Evolutionary conservation across 163 green algal genomes (phyloP).

Genomic region (Volvox carteri): DNA sequence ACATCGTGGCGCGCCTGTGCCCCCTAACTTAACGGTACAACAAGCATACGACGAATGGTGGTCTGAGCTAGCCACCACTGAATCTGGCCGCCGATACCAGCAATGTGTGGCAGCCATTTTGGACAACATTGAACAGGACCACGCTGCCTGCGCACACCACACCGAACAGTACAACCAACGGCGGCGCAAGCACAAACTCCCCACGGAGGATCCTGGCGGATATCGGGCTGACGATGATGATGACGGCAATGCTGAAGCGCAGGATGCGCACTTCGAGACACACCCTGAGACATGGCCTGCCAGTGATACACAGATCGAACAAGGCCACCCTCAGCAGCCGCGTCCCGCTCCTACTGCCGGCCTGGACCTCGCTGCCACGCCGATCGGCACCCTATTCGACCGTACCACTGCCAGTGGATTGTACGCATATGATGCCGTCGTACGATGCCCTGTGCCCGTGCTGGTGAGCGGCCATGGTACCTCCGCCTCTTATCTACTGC

Average conservation of each 20-base stretch:
- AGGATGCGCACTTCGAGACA: neutral
- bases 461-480: neutral
- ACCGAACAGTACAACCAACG: conserved; percentile 1
- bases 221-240: neutral
- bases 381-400: neutral
- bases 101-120: neutral
- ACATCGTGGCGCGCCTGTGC: neutral
- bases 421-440: neutral
- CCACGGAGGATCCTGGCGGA: neutral
- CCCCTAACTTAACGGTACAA: neutral
- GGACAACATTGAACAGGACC: neutral
- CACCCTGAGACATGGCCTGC: neutral
- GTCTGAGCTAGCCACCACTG: neutral
- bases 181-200: neutral
- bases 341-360: neutral
- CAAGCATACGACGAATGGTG: conserved; percentile 2
- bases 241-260: neutral
- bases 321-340: neutral
- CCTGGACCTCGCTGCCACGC: neutral
- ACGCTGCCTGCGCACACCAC: neutral
- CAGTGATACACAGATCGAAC: neutral
- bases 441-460: neutral
- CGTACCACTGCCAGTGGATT: neutral
- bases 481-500: neutral
- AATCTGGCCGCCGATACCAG: neutral